These are phyloP conservation scores for Dothideomycetes sp. DNA, from an alignment of 2,329 filamentous ascomycete genomes.

Conservation along the genomic window DNA sequence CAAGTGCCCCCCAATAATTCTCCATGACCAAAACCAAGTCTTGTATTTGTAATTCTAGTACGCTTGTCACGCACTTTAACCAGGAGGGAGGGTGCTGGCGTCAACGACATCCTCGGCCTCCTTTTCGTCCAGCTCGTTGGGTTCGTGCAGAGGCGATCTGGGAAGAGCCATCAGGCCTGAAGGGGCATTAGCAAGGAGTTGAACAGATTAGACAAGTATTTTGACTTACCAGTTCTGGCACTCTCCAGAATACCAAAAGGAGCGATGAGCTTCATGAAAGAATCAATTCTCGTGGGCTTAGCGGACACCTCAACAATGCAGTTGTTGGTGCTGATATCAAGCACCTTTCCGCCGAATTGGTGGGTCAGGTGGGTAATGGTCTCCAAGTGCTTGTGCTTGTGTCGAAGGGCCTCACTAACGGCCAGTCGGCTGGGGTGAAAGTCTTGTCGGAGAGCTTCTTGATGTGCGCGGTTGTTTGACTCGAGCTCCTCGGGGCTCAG, in stretches of 20 bases:
- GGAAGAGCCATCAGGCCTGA: slow-evolving; percentile 85
- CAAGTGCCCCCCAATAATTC: neutral
- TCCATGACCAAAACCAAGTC: neutral
- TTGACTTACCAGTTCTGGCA: slow-evolving; percentile 66
- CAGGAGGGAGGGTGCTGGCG: slow-evolving; percentile 83
- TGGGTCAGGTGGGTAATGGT: slow-evolving; percentile 94
- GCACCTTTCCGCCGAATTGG: slow-evolving; percentile 93
- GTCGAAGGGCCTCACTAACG: slow-evolving; percentile 76
- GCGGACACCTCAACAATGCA: slow-evolving; percentile 96
- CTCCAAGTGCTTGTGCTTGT: slow-evolving; percentile 96
- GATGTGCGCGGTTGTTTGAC: slow-evolving; percentile 13
- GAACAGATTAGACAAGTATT: neutral
- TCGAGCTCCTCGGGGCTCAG: slow-evolving; percentile 16
- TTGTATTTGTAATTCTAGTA: neutral
- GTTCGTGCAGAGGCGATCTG: slow-evolving; percentile 73
- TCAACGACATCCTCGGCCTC: slow-evolving; percentile 94
- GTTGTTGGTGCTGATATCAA: slow-evolving; percentile 97
- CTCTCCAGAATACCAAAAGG: slow-evolving; percentile 97
- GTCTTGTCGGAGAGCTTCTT: slow-evolving; percentile 41
- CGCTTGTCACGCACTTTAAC: no score
- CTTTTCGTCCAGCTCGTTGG: slow-evolving; percentile 58
- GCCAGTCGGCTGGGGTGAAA: slow-evolving; percentile 86
- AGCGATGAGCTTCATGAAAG: slow-evolving; percentile 88
- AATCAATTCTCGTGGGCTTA: slow-evolving; percentile 88
- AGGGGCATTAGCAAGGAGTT: slow-evolving; percentile 11